A percentile compares a stretch with the other conserved stretches of the same genome.
These are phyloP conservation scores for Tolypocladium pustulatum DNA, from an alignment of 2,329 filamentous ascomycete genomes.

Conservation along the genomic window DNA sequence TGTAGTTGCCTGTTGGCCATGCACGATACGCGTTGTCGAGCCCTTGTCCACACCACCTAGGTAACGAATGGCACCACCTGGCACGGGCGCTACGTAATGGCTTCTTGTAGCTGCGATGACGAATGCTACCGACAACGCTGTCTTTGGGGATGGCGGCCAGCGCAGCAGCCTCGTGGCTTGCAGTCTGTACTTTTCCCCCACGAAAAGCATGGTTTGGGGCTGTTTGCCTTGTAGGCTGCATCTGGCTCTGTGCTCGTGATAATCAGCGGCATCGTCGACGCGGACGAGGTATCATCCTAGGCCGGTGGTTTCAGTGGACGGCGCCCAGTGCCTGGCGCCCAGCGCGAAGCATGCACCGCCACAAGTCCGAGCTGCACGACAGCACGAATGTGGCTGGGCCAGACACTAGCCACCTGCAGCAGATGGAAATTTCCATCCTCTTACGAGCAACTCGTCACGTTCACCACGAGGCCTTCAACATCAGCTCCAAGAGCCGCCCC, in stretches of 20 bases:
- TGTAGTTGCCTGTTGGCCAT: neutral
- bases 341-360: neutral
- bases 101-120: neutral
- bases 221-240: neutral
- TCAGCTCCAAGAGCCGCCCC: neutral
- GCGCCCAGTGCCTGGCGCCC: neutral
- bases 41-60: neutral
- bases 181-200: neutral
- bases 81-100: neutral
- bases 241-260: neutral
- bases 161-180: neutral
- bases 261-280: neutral
- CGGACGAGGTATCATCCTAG: neutral
- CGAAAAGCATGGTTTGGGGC: neutral
- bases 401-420: neutral
- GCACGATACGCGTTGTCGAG: neutral
- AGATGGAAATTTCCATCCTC: conserved; percentile 23
- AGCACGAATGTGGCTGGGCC: neutral
- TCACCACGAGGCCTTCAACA: conserved; percentile 1
- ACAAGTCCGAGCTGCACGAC: neutral
- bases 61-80: neutral
- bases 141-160: neutral
- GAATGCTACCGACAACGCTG: neutral
- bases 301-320: neutral
- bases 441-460: conserved; percentile 8